Evolutionary conservation across 2,329 filamentous ascomycete species (phyloP).

Genomic region (Remersonia thermophila): DNA sequence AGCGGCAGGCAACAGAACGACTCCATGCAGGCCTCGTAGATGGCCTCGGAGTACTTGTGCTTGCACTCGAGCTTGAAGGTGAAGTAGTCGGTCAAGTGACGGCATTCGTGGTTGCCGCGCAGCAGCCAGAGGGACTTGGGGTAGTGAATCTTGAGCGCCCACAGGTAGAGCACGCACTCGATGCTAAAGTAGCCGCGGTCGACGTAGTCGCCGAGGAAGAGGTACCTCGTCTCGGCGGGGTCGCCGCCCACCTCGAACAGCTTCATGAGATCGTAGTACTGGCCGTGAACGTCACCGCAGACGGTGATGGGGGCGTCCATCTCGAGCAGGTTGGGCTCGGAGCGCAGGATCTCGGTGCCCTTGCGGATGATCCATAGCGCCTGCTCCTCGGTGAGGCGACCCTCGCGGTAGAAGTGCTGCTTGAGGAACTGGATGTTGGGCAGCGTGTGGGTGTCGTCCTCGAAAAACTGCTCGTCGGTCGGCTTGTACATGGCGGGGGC

Average conservation of each 20-base stretch:
- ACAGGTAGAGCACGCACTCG: slow-evolving; percentile 95
- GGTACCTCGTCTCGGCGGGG: slow-evolving; percentile 87
- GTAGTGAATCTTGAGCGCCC: slow-evolving; percentile 98
- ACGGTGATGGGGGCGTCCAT: slow-evolving; percentile 99
- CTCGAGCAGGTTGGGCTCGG: slow-evolving; percentile 91
- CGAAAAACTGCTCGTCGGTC: slow-evolving; percentile 88
- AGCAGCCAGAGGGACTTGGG: slow-evolving; percentile 94
- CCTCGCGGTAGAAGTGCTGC: slow-evolving; percentile 96
- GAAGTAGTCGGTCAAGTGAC: slow-evolving; percentile 98
- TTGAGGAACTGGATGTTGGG: slow-evolving; percentile 91
- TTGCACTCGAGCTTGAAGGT: slow-evolving; percentile 99
- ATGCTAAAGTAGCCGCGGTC: slow-evolving; percentile 98
- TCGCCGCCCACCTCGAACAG: slow-evolving; percentile 97
- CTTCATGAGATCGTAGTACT: slow-evolving; percentile 99
- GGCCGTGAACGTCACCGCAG: slow-evolving; percentile 94
- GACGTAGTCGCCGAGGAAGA: slow-evolving; percentile 96
- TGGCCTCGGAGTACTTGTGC: slow-evolving; percentile 93
- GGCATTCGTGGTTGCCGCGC: slow-evolving; percentile 95
- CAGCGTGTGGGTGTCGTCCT: slow-evolving; percentile 72
- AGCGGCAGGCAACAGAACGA: slow-evolving; percentile 91
- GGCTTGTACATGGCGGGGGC: slow-evolving; percentile 89
- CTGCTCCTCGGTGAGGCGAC: slow-evolving; percentile 91
- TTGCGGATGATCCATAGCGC: slow-evolving; percentile 87
- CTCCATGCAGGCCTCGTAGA: slow-evolving; percentile 98
- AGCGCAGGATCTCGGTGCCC: slow-evolving; percentile 74